Base-by-base conservation (phyloP, 2,329 filamentous ascomycete genomes). In the Aspergillaceae sp. region DNA sequence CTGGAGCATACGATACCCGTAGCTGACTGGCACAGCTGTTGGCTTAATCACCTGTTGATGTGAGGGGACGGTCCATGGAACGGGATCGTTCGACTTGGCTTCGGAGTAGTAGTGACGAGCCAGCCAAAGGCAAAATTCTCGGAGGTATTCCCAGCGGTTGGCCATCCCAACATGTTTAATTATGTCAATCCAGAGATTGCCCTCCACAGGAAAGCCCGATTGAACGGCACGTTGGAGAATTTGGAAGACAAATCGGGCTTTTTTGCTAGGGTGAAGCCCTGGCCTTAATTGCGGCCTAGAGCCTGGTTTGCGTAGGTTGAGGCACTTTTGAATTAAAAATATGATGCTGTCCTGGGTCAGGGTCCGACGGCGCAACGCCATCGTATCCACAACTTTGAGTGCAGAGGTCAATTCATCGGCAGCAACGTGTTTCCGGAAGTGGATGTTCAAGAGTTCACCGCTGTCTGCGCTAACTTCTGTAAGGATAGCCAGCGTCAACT, bases 111-210 rank as follows among this genome's bases (percentile, higher is more conserved):
- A 75, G 45, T 65, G 64, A 7, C 56, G 56, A 5, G 70, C 67
- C 3, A 84, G 68, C 76, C 72, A 77, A 38, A 75, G 53, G 8
- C 74, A 67, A 28, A 82, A 65, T 26, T 70, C 69, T 48, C 71
- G 68, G 5, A 83, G 63, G 30, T 77, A 74, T 9, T 71, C 57
- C 56, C 79, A 72, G 10, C 72, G 68, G 5, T 73, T 67, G 6
- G 66, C 59, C 76, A 80, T 82, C 3, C 80, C 82, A 40, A 78
- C 72, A 29, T 80, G 73, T 40, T 76, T 76, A 37, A 84, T 56
- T 7, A 82, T 66, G 56, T 83, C 79, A 41, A 66, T 62, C 82
- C 81, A 85, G 10, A 67, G 56, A 28, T 51, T 61, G 3, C 68
- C 62, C 26, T 65, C 65, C 27, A 77, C 64, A 46, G 63, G 52